Evolutionary conservation across 257 asterid genomes (phyloP).

Genomic region (Solanum neorickii): DNA sequence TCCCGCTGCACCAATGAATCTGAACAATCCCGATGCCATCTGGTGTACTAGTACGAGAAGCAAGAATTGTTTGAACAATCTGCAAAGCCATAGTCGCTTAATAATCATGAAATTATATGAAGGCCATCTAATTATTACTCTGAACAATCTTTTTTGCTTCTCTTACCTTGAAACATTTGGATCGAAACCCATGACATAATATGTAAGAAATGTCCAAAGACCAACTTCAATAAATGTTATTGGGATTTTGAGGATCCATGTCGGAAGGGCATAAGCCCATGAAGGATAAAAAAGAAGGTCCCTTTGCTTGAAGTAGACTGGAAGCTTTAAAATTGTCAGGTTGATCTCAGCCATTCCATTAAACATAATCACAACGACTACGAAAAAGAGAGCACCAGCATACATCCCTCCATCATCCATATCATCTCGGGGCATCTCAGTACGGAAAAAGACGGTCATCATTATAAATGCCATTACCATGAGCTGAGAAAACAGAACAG

Average conservation of each 20-base stretch:
- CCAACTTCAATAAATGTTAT: conserved; percentile 32
- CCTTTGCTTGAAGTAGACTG: conserved; percentile 66
- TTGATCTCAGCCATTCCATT: conserved; percentile 55
- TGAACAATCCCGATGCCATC: conserved; percentile 38
- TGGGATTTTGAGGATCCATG: conserved; percentile 57
- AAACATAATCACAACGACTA: conserved; percentile 35
- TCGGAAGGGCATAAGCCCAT: conserved; percentile 59
- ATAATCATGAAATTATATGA: not conserved
- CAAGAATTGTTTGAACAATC: conserved; percentile 49
- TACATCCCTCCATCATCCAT: conserved; percentile 31
- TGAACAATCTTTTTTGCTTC: not conserved
- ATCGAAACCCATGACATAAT: conserved; percentile 58
- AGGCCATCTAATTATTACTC: not conserved
- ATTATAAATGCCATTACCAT: conserved; percentile 15
- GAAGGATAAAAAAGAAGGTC: conserved; percentile 57
- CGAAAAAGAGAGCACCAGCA: conserved; percentile 34
- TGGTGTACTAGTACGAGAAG: conserved; percentile 34
- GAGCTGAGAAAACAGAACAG: conserved; percentile 23
- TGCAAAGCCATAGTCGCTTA: conserved; percentile 8
- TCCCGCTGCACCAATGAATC: conserved; percentile 40
- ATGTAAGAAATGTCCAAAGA: conserved; percentile 37
- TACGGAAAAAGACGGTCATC: conserved; percentile 36
- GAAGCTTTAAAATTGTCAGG: conserved; percentile 53
- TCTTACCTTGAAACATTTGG: conserved; percentile 42
- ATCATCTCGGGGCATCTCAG: conserved; percentile 27